Evolutionary conservation across 2,329 filamentous ascomycete genomes (phyloP), one percentile per base, ranked within the genome.

Genomic region (Salinomyces thailandicus): DNA sequence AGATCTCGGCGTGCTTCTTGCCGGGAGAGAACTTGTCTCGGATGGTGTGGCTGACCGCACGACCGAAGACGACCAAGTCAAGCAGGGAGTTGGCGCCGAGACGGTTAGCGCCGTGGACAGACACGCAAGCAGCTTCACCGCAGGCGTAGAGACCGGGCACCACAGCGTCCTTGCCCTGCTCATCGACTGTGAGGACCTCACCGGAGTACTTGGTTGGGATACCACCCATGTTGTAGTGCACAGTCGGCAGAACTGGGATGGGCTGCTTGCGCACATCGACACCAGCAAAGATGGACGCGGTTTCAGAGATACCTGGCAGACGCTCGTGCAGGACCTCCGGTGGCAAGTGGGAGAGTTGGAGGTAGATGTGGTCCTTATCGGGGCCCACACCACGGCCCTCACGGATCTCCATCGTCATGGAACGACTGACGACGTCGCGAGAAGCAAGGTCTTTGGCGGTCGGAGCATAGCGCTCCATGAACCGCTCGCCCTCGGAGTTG

Each of bases 201-300:
- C 91, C 89, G 45, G 85, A 95, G 74, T 94, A 96, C 58, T 85
- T 85, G 50, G 91, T 96, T 35, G 89, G 89, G 52, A 98, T 95
- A 74, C 91, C 89, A 66, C 89, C 89, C 91, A 96, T 98, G 75
- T 95, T 95, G 76, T 98, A 98, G 73, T 98, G 87, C 50, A 95
- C 89, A 30, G 89, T 96, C 40, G 89, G 89, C 45, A 96, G 73
- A 49, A 96, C 89, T 44, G 89, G 89, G 52, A 96, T 96, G 48
- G 89, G 89, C 68, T 95, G 84, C 72, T 94, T 95, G 44, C 79
- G 81, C 51, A 98, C 89, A 62, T 98, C 91, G 53, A 98, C 87
- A 68, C 91, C 89, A 42, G 89, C 75, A 66, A 98, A 98, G 57
- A 96, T 96, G 52, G 85, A 86, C 36, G 89, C 91, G 20, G 91